A percentile compares a stretch with the other conserved stretches of the same genome.
phyloP scores from a whole-genome alignment of 306 rosid genomes.

The Prunus kanzakura region DNA sequence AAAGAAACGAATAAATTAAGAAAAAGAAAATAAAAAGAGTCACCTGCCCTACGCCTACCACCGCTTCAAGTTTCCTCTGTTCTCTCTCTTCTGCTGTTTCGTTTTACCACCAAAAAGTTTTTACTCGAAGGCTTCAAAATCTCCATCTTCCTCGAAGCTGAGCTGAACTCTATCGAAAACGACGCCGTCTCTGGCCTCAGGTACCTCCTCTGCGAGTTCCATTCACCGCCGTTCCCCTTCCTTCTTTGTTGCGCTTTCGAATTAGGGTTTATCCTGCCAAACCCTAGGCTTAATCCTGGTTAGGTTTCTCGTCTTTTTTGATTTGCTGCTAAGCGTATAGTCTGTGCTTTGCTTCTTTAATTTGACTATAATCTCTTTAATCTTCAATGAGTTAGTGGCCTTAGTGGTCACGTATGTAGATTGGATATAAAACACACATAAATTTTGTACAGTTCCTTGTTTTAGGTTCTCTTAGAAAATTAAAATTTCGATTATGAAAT shows the following conservation, averaged over 20 bases:
- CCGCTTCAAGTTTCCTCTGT: background rate
- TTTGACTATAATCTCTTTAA: background rate
- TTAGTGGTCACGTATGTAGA: background rate
- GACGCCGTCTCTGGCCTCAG: slow-evolving; percentile 26
- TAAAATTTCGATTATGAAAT: background rate
- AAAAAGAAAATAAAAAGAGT: background rate
- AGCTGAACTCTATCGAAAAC: slow-evolving; percentile 25
- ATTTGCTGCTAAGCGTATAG: background rate
- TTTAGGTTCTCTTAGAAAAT: background rate
- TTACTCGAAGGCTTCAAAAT: background rate
- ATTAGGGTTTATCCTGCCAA: slow-evolving; percentile 43
- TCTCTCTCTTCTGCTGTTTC: background rate
- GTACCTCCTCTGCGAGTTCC: slow-evolving; percentile 20
- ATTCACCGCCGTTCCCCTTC: background rate
- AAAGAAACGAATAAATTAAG: background rate
- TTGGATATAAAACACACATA: background rate
- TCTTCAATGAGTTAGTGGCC: background rate
- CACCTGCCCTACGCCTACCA: background rate
- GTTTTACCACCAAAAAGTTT: slow-evolving; percentile 17
- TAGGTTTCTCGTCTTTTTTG: background rate
- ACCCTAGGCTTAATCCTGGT: slow-evolving; percentile 36
- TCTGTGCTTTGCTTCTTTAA: background rate
- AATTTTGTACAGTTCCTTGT: background rate
- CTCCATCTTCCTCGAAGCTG: background rate
- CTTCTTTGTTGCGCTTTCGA: background rate